Base-by-base conservation (phyloP, 2,329 filamentous ascomycete genomes). In the Tolypocladium tropicale region DNA sequence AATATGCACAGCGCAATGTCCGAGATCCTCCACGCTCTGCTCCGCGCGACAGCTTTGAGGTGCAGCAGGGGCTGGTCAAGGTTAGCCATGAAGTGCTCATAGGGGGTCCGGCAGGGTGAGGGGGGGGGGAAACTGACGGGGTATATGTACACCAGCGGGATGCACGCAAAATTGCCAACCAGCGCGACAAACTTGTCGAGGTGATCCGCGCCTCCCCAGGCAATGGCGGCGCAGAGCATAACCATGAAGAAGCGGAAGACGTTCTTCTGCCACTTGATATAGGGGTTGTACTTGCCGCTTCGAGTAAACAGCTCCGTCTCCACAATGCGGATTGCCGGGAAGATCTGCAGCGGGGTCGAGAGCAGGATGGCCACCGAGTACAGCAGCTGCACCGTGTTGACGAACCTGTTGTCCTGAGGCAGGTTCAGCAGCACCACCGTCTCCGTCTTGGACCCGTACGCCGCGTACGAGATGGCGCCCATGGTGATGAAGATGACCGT, bases 261-360 rank as follows among this genome's bases (percentile, higher is more conserved):
- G 64, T 99, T 99, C 84, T 99, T 99, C 79, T 97, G 89, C 94
- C 94, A 99, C 77, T 99, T 99, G 78, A 99, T 95, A 68, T 90
- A 94, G 0, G 91, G 92, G 68, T 97, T 96, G 75, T 96, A 96
- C 74, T 99, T 99, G 64, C 94, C 92, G 60, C 91, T 96, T 67
- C 88, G 82, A 28, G 89, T 95, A 72, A 97, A 99, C 7, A 97
- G 79, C 62, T 91, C 90, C 64, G 95, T 96, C 73, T 95, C 92
- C 36, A 90, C 90, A 66, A 99, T 99, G 67, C 93, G 88, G 66
- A 99, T 97, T 48, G 94, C 94, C 0, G 94, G 94, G 78, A 97
- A 99, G 63, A 99, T 92, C 68, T 99, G 95, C 57, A 99, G 77
- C 6, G 94, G 94, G 0, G 94, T 99, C 37, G 90, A 96, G 12